Percentiles rank a stretch among this genome's conserved stretches.
phyloP scores from a whole-genome alignment of 768 basidiomycete genomes.

The Coprinellus micaceus region DNA sequence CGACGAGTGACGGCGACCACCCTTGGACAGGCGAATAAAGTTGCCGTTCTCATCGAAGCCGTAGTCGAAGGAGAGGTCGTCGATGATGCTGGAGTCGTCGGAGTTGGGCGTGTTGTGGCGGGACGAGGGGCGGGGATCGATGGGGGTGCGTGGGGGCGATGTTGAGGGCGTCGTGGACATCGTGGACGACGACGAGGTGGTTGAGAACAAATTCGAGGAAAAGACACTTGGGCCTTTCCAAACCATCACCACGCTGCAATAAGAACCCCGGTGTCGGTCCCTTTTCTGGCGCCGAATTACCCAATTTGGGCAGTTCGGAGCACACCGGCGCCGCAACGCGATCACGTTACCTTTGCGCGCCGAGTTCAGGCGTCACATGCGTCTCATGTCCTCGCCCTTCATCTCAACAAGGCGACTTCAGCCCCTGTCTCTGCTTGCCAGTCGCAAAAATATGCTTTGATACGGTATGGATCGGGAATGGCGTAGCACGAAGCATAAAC shows the following conservation, averaged over 20 bases:
- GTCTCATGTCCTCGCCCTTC: not conserved
- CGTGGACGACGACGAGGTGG: constrained; percentile 14
- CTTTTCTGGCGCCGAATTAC: not conserved
- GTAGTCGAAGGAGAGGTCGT: constrained; percentile 67
- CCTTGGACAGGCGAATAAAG: constrained; percentile 54
- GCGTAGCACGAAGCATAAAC: no score
- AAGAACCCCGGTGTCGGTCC: no score
- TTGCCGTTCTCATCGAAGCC: constrained; percentile 54
- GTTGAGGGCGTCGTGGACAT: constrained; percentile 28
- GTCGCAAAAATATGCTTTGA: no score
- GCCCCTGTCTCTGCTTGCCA: not conserved
- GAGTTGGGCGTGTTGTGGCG: constrained; percentile 33
- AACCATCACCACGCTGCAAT: constrained; percentile 32
- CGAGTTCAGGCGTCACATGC: not conserved
- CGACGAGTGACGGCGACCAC: constrained; percentile 41
- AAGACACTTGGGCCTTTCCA: constrained; percentile 19
- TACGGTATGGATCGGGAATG: no score
- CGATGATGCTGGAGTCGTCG: constrained; percentile 57
- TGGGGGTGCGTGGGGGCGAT: constrained; percentile 42
- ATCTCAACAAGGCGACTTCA: not conserved
- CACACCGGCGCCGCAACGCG: constrained; percentile 30
- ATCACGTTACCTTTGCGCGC: constrained; percentile 31
- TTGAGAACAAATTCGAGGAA: constrained; percentile 23
- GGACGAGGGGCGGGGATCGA: constrained; percentile 23
- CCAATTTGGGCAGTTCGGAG: no score